Base-by-base conservation (phyloP, 2,329 filamentous ascomycete species). In the Tricladium varicosporioides region DNA sequence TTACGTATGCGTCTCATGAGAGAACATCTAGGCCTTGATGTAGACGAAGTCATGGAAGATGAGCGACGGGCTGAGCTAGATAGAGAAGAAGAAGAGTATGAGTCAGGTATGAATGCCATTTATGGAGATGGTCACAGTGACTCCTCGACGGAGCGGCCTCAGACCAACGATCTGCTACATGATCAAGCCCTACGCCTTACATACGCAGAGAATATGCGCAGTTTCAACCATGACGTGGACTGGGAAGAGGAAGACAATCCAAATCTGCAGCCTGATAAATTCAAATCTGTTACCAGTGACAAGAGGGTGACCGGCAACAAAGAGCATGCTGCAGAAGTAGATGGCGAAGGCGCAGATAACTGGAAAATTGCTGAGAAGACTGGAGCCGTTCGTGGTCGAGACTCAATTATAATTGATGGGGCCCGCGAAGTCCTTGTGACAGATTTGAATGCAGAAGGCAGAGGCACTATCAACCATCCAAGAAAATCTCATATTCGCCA, bases 1-100 rank as follows among this genome's bases (percentile, higher is more conserved):
- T 81, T 99, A 52, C 91, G 94, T 31, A 86, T 97, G 77, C 88
- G 94, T 22, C 79, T 97, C 49, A 97, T 97, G 94, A 84, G 93
- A 61, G 94, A 99, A 73, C 94, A 99, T 75, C 79, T 99, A 31
- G 94, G 94, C n/a, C 78, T 97, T 42, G 92, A 97, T 69, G 91
- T 96, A 3, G 94, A 99, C 71, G 89, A 91, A 67, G 87, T 97
- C 58, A 84, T 90, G 68, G 91, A 94, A 68, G 85, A 93, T 60
- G 87, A 92, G 63, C 81, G 87, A 51, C 80, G 84, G 63, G 83
- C 83, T 27, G 87, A 92, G 65, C 72, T 84, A 49, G 85, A 88
- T 64, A 76, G 79, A 13, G 79, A 75, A 59, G 65, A 70, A 46
- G 72, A 80, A 27, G 70, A 74, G 18, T 86, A 81, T 62, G 79